These are phyloP conservation scores for Xylariales sp. DNA, from an alignment of 2,329 filamentous ascomycete species.

Conservation along the genomic window DNA sequence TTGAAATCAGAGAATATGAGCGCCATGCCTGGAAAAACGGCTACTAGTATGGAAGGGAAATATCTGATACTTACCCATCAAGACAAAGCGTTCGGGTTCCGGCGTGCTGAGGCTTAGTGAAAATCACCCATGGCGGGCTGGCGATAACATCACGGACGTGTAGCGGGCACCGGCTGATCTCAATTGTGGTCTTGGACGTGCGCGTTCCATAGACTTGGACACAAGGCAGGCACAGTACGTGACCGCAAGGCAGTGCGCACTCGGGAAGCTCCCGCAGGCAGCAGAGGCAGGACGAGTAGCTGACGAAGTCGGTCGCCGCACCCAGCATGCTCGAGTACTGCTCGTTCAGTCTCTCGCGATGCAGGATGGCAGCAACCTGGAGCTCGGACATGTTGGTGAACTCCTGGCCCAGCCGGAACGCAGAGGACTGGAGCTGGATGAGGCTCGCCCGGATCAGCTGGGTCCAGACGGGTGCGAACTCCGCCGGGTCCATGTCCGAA, in stretches of 20 bases:
- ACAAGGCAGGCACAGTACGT: constrained; percentile 24
- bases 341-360: constrained; percentile 24
- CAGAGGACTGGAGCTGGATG: constrained; percentile 20
- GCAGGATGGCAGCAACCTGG: constrained; percentile 21
- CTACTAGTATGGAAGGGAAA: too few species aligned
- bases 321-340: constrained; percentile 24
- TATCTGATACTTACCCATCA: constrained; percentile 18
- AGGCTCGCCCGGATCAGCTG: constrained; percentile 22
- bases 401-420: constrained; percentile 21
- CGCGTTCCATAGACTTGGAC: constrained; percentile 23
- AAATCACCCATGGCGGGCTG: constrained; percentile 23
- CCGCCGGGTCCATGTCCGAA: constrained; percentile 17
- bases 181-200: constrained; percentile 26
- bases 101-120: constrained; percentile 22
- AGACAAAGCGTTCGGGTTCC: constrained; percentile 22
- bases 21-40: too few species aligned
- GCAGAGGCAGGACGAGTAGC: constrained; percentile 26
- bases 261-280: constrained; percentile 26
- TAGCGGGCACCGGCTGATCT: constrained; percentile 24
- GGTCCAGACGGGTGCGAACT: constrained; percentile 21
- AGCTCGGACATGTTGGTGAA: constrained; percentile 22
- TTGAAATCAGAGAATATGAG: neutral
- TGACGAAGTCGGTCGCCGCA: constrained; percentile 19
- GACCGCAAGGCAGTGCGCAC: constrained; percentile 24
- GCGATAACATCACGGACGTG: constrained; percentile 24